Evolutionary conservation across 345 rosid species (phyloP).

Genomic region (Schrenkiella parvula): DNA sequence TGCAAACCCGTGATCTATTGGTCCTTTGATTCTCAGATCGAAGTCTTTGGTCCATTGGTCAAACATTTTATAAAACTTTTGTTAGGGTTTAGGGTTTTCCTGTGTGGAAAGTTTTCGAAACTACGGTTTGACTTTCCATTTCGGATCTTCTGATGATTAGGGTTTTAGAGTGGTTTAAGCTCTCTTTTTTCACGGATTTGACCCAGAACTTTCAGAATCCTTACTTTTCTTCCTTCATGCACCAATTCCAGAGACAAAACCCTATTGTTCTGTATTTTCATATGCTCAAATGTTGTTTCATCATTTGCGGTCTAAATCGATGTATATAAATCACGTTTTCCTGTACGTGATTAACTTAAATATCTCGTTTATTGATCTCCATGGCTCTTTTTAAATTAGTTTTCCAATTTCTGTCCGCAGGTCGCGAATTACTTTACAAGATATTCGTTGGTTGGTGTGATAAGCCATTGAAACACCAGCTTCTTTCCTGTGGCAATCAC

Average conservation of each 20-base stretch:
- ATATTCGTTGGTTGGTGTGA: constrained; percentile 13
- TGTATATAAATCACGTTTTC: not conserved
- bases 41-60: not conserved
- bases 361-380: not conserved
- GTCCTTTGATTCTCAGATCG: constrained; percentile 1
- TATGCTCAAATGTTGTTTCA: not conserved
- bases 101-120: not conserved
- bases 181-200: not conserved
- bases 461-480: not conserved
- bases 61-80: not conserved
- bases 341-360: not conserved
- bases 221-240: not conserved
- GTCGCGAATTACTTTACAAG: not conserved
- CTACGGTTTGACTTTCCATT: constrained; percentile 1
- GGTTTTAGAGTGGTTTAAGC: constrained; percentile 30
- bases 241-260: not conserved
- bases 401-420: not conserved
- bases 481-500: not conserved
- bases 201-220: not conserved
- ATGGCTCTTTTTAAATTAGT: not conserved
- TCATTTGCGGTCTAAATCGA: not conserved
- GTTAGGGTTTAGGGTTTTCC: constrained; percentile 28
- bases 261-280: not conserved
- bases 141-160: constrained; percentile 8
- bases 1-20: not conserved